phyloP scores from a whole-genome alignment of 2,329 filamentous ascomycete species.

The Raffaelea deltoideospora region DNA sequence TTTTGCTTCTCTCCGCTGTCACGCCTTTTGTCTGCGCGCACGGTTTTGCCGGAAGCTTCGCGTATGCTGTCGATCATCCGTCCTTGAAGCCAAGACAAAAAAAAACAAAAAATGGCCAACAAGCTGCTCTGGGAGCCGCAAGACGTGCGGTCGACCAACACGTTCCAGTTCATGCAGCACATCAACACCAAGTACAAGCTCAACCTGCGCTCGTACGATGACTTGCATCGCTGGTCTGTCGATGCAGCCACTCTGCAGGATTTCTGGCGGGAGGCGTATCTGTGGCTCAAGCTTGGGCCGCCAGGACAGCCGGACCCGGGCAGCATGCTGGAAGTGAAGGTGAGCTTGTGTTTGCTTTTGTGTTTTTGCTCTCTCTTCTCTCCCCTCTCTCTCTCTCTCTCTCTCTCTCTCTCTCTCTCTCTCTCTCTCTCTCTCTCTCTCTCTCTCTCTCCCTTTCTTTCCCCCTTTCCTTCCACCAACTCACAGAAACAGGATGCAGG shows the following conservation, averaged over 20 bases:
- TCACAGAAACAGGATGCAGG: neutral
- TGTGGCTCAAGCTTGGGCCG: constrained; percentile 1
- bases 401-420: neutral
- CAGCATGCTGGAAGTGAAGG: neutral
- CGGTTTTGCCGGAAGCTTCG: too few relatives aligned
- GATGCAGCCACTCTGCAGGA: neutral
- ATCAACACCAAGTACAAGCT: constrained; percentile 3
- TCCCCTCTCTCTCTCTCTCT: neutral
- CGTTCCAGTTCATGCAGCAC: constrained; percentile 1
- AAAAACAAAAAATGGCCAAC: too few relatives aligned
- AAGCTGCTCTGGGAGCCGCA: neutral
- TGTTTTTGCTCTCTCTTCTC: neutral
- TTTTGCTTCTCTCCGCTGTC: too few relatives aligned
- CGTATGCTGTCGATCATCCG: too few relatives aligned
- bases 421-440: neutral
- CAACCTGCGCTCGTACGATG: constrained; percentile 1
- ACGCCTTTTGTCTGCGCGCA: too few relatives aligned
- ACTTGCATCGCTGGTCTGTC: constrained; percentile 4
- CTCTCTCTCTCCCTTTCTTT: neutral
- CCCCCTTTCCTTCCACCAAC: too few relatives aligned
- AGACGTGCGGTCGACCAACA: neutral
- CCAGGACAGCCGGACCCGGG: neutral
- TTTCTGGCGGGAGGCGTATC: constrained; percentile 5
- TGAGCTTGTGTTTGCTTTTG: neutral
- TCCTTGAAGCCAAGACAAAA: too few relatives aligned